Conservation (phyloP, 78 protist species). For the Polysphondylium violaceum region DNA sequence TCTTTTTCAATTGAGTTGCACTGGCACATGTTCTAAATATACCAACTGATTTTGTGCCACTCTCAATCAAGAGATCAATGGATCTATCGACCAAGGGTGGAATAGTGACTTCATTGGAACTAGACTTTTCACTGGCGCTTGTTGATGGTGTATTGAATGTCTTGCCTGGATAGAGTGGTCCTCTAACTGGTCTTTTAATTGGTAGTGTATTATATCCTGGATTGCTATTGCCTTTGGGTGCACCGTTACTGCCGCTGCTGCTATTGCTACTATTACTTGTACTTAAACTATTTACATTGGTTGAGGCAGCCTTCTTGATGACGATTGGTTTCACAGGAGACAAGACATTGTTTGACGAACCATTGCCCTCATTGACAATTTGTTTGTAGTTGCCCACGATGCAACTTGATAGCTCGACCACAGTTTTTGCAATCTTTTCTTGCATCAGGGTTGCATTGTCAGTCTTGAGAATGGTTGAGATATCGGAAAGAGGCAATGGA, state of each 20-base stretch:
- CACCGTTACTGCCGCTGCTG: not conserved
- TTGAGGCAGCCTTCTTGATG: conserved; percentile 10
- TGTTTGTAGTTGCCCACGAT: not conserved
- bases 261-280: not conserved
- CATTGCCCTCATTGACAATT: not conserved
- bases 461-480: not conserved
- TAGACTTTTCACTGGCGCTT: not conserved
- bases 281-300: not conserved
- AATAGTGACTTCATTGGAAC: not conserved
- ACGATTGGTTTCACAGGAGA: conserved; percentile 5
- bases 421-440: conserved; percentile 29
- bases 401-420: conserved; percentile 21
- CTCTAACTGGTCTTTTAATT: conserved; percentile 39
- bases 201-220: not conserved
- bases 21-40: conserved; percentile 74
- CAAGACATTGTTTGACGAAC: no score
- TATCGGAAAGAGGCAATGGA: conserved; percentile 36
- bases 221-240: no score
- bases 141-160: not conserved
- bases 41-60: conserved; percentile 58
- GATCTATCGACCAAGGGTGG: conserved; percentile 63
- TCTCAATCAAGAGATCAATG: conserved; percentile 21
- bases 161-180: conserved; percentile 72
- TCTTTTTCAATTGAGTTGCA: conserved; percentile 36
- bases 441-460: conserved; percentile 14